Evolutionary conservation across 2,329 filamentous ascomycete species (phyloP), one percentile per base, ranked within the genome.

Genomic region (Aschersonia sp.): DNA sequence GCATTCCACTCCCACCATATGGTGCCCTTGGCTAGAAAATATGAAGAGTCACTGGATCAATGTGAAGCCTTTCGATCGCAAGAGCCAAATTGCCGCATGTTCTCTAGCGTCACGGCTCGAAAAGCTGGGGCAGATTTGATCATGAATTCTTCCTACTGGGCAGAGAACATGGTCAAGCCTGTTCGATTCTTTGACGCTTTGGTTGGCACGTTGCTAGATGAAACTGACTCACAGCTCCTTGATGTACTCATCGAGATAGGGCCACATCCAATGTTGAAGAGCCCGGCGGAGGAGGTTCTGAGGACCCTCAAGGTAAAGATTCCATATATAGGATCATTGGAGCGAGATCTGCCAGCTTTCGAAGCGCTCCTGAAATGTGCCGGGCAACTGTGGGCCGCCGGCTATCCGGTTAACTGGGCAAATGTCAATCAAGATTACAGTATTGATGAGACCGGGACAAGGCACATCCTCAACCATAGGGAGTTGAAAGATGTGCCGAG

Each of bases 231-330:
- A 5, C 11, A 6, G 30, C 41, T 4, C 29, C 11, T 30, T 48
- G 54, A 37, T n/a, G 5, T 55, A 1, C 58, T 71, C 29, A 51
- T 71, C n/a, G 68, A 71, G 53, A 53, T 71, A 5, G 68, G 68
- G 0, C 68, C 68, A 0, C 68, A 71, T 53, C 61, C 67, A 4
- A 67, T 65, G 5, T 58, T 71, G 4, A 62, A 66, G 44, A 68
- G 68, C 0, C 68, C 68, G 2, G 58, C 69, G 46, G 68, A 69
- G 54, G 67, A 71, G 55, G 41, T 41, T n/a, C 33, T 46, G n/a
- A 6, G 35, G 22, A 11, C 10, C 14, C 5, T 30, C 6, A 9
- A 45, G 9, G 5, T 35, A 5, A 35, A 35, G 5, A 5, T 35
- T 8, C 30, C 31, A 2, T 45, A 45, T 14, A 2, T 14, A 7